Evolutionary conservation across 768 basidiomycete genomes (phyloP).

Genomic region (Leccinum ochraceum): DNA sequence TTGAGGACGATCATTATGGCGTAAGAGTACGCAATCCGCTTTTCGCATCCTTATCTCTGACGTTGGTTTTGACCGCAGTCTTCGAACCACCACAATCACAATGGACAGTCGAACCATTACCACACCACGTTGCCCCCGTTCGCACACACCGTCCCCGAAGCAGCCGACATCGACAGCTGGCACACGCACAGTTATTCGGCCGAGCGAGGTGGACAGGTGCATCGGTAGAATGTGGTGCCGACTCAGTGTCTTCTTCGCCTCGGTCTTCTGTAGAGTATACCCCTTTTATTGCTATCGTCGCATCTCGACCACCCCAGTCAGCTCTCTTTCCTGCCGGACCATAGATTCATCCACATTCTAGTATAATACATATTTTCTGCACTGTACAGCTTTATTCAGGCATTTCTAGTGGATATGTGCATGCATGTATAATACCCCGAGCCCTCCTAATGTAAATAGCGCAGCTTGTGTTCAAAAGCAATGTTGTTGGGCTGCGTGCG

Average conservation of each 20-base stretch:
- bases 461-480: constrained; percentile 9
- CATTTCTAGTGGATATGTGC: constrained; percentile 41
- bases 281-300: constrained; percentile 38
- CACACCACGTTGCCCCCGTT: constrained; percentile 48
- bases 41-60: not conserved
- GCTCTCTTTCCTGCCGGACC: constrained; percentile 13
- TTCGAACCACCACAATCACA: constrained; percentile 37
- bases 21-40: constrained; percentile 37
- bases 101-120: constrained; percentile 41
- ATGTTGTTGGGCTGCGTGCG: constrained; percentile 4
- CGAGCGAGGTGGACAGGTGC: constrained; percentile 59
- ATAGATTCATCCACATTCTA: constrained; percentile 34
- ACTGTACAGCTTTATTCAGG: constrained; percentile 37
- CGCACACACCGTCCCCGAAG: constrained; percentile 40
- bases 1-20: constrained; percentile 64
- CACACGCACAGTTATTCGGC: constrained; percentile 56
- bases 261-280: constrained; percentile 34
- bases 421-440: constrained; percentile 39
- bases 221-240: constrained; percentile 43
- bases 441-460: constrained; percentile 35
- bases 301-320: constrained; percentile 19
- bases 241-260: not conserved
- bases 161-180: constrained; percentile 58
- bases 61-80: constrained; percentile 15
- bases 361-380: constrained; percentile 35